Evolutionary conservation across 139 green algal genomes (phyloP), one percentile per base, ranked within the genome.

Genomic region (Chlorella ohadii): DNA sequence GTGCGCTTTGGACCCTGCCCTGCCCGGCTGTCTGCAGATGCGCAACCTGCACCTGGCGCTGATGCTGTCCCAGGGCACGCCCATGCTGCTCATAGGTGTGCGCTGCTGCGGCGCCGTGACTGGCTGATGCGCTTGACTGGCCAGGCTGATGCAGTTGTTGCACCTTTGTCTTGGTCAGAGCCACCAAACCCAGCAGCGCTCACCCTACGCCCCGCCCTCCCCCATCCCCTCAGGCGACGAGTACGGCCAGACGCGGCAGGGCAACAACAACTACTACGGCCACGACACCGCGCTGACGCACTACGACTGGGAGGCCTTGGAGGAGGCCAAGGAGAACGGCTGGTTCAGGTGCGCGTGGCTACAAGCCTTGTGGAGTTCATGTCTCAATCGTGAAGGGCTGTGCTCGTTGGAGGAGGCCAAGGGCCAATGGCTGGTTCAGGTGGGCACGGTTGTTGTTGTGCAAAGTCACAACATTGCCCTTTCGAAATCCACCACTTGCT

Each of bases 241-340:
- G 91, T 93, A 96, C 61, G 88, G 73, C 22, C 88, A 96, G 47
- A 96, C 92, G 6, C 91, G 95, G 27, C 28, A 88, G 28, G 97
- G 97, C 77, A 99, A 99, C 93, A 99, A 99, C 93, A 99, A 99
- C 94, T 98, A 93, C 90, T 99, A 99, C 83, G 97, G 97, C 19
- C 97, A 99, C 80, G 96, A 99, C 92, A 95, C 82, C 20, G n/a
- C 86, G 15, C 91, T 96, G 87, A 93, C 92, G 13, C 88, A 93
- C 36, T 94, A 96, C 89, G 71, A 97, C 56, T 98, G 94, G 94
- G 79, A 91, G 41, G 67, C 85, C 63, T 72, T 92, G 64, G 85
- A 95, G 27, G 71, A 84, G 17, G 64, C 82, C 59, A 89, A 72
- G 51, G 55, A 63, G 22, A 81, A 41, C 76, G 86, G 87, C 31